Conservation (phyloP, 768 basidiomycete species). For the Naganishia antarctica region DNA sequence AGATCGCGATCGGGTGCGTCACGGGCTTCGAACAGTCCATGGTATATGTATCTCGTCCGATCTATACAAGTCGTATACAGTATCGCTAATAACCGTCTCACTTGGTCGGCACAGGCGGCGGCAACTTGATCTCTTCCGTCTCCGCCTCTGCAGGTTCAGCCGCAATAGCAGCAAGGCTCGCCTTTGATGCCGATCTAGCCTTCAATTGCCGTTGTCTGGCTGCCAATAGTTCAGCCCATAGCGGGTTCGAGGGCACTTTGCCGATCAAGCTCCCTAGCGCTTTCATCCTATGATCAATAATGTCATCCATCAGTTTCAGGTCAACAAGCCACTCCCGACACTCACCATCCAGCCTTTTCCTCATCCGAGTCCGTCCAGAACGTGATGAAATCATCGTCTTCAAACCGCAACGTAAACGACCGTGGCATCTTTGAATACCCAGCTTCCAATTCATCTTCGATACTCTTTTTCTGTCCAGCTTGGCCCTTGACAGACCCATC, state of each 20-base stretch:
- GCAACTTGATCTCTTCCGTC: too few species aligned
- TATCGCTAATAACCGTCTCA: background rate
- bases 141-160: background rate
- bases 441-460: slow-evolving; percentile 22
- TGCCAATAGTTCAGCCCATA: slow-evolving; percentile 76
- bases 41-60: too few species aligned
- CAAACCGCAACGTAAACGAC: slow-evolving; percentile 73
- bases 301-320: slow-evolving; percentile 9
- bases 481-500: slow-evolving; percentile 10
- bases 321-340: background rate
- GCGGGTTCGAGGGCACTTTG: slow-evolving; percentile 80
- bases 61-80: too few species aligned
- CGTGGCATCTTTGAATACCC: slow-evolving; percentile 48
- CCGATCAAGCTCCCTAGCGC: slow-evolving; percentile 78
- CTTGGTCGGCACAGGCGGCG: background rate
- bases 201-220: slow-evolving; percentile 24
- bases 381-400: slow-evolving; percentile 57
- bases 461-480: background rate
- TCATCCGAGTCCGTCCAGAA: slow-evolving; percentile 90
- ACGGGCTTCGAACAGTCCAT: slow-evolving; percentile 20
- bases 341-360: slow-evolving; percentile 78
- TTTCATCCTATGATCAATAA: slow-evolving; percentile 61
- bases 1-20: too few species aligned
- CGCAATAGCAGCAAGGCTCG: background rate
- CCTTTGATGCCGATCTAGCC: slow-evolving; percentile 15